Base-by-base conservation (phyloP, 2,329 filamentous ascomycete genomes). In the Calonectria henricotiae region DNA sequence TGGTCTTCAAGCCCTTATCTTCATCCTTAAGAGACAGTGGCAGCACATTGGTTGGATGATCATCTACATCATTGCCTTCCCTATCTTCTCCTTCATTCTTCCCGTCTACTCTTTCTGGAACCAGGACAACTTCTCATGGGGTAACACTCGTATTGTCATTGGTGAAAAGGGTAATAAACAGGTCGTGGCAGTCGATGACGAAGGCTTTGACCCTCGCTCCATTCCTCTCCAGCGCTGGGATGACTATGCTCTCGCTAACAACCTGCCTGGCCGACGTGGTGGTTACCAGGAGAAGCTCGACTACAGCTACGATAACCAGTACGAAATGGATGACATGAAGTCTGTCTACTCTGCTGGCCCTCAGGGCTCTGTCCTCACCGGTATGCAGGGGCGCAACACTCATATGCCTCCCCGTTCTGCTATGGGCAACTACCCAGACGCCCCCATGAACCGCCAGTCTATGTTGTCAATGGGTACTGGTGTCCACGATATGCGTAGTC, bases 81-180 rank as follows among this genome's bases (percentile, higher is more conserved):
- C 96, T 0, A 93, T 99, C 76, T 98, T 96, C 86, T 96, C 93
- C 4, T 94, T 99, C 78, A 81, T 97, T 73, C 89, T 99, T 13
- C 96, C 96, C 0, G 85, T 99, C 73, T 99, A 98, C 86, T 98
- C 96, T 0, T 99, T 99, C 92, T 99, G 96, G 96, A 97, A 98
- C 84, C 95, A 98, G 83, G 96, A 99, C 83, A 96, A 99, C 85
- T 99, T 99, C 88, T 92, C 92, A 2, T 99, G 96, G 96, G 96
- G 96, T 88, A 98, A 96, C 85, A 99, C 96, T 1, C 95, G 96
- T 89, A 91, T 99, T 74, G 96, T 99, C 75, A 93, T 98, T 75
- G 96, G 95, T 70, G 96, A 99, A 82, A 94, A 96, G 82, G 96
- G 95, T 73, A 90, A 89, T 80, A 98, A 97, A 85, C 91, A 97